phyloP scores from a whole-genome alignment of 1,284 basidiomycete genomes.

The Ceraceosorus bombacis region DNA sequence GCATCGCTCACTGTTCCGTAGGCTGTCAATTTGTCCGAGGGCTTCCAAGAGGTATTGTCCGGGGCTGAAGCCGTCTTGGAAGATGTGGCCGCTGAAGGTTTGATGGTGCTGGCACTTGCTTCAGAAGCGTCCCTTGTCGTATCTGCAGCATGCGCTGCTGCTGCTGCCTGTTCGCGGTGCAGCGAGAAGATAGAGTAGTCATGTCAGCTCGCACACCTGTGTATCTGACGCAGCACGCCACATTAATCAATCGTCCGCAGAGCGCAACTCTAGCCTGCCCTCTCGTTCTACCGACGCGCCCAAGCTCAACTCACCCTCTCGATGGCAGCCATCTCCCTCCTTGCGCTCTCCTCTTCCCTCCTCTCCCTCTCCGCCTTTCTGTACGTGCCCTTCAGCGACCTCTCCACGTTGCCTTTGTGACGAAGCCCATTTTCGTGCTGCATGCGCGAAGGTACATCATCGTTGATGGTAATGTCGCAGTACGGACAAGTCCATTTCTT shows the following conservation, averaged over 20 bases:
- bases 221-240: too few relatives aligned
- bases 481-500: slow-evolving; percentile 47
- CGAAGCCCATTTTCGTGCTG: slow-evolving; percentile 89
- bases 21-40: slow-evolving; percentile 65
- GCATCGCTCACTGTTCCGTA: slow-evolving; percentile 52
- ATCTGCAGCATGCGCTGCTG: too few relatives aligned
- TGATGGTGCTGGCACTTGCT: too few relatives aligned
- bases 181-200: too few relatives aligned
- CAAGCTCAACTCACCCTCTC: slow-evolving; percentile 58
- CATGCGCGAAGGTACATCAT: slow-evolving; percentile 59
- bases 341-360: slow-evolving; percentile 76
- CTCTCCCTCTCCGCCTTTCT: slow-evolving; percentile 82
- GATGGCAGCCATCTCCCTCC: slow-evolving; percentile 73
- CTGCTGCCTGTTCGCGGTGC: too few relatives aligned
- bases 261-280: too few relatives aligned
- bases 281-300: too few relatives aligned
- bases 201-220: too few relatives aligned
- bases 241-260: too few relatives aligned
- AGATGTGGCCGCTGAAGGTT: too few relatives aligned
- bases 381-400: slow-evolving; percentile 84
- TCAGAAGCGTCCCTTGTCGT: too few relatives aligned
- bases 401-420: slow-evolving; percentile 88
- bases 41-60: slow-evolving; percentile 52
- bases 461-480: slow-evolving; percentile 45
- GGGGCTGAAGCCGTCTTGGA: slow-evolving; percentile 15